Base-by-base conservation (phyloP, 768 basidiomycete genomes). In the Psilocybe sp. region DNA sequence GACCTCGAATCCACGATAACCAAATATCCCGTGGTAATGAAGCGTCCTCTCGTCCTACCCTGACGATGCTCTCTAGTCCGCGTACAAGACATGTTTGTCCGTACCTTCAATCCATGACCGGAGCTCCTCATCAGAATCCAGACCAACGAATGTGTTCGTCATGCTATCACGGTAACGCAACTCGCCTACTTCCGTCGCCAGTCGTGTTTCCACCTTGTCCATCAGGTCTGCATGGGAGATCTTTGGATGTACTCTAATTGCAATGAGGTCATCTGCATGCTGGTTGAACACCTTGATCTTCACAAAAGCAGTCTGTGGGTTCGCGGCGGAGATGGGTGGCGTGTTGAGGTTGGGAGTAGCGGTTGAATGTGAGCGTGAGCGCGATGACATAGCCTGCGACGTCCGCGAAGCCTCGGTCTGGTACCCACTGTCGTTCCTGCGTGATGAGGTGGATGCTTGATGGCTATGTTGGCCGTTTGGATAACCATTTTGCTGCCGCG, bases 221-320 rank as follows among this genome's bases (percentile, higher is more conserved):
- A 97, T 85, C 53, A 99, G 75, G 61, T 96, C 92, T 9, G 69
- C 73, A 60, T 90, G 87, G 7, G 89, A 84, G 36, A 98, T 94
- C 45, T 79, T 82, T 18, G 97, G 97, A 63, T 96, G 94, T 23
- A 98, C 96, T 12, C 97, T 85, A 49, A 98, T 97, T 4, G 97
- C 97, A 55, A 98, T 93, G 47, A 98, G 73, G 66, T 99, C 97
- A 63, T 98, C 95, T 19, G 92, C 87, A 49, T 87, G 77, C 35
- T 90, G 82, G 70, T 97, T 91, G 65, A 97, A 97, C 40, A 99
- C 92, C 72, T 99, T 99, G 72, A 99, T 97, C 73, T 98, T 99
- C 57, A 98, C 80, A 69, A 94, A 98, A 18, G 95, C 89, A 12
- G 85, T 83, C 61, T 90, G 86, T 5, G 85, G 82, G 54, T 89